A percentile compares a stretch with the other conserved stretches of the same genome.
phyloP scores from a whole-genome alignment of 768 basidiomycete species.

The Mycena vulgaris region DNA sequence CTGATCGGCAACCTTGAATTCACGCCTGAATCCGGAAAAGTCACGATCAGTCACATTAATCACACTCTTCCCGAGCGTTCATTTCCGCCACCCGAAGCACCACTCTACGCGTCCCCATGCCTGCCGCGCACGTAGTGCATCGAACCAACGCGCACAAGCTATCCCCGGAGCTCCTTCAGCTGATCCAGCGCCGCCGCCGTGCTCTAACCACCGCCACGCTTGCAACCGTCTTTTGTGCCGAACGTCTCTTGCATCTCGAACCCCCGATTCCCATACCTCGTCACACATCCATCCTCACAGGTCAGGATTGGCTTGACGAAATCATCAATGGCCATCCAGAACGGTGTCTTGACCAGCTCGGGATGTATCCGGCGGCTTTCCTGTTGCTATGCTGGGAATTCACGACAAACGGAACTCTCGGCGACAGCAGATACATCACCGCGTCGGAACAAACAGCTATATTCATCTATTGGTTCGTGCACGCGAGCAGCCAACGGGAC shows the following conservation, averaged over 20 bases:
- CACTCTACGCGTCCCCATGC: not conserved
- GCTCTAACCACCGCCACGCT: not conserved
- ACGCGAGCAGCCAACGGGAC: constrained; percentile 18
- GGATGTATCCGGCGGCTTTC: not conserved
- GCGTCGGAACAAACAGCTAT: constrained; percentile 20
- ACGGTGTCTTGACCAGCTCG: too few relatives aligned
- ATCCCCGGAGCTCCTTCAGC: not conserved
- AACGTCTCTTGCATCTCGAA: constrained; percentile 16
- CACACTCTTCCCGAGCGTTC: too few relatives aligned
- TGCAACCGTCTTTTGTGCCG: constrained; percentile 6
- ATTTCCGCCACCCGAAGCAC: too few relatives aligned
- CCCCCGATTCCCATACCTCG: not conserved
- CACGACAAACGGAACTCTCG: not conserved
- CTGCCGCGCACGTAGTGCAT: not conserved
- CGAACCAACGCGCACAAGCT: not conserved
- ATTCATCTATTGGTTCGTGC: constrained; percentile 32
- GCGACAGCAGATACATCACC: constrained; percentile 1
- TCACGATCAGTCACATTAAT: too few relatives aligned
- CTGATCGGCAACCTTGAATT: too few relatives aligned
- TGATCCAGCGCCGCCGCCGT: constrained; percentile 14
- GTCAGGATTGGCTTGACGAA: too few relatives aligned
- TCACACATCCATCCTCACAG: too few relatives aligned
- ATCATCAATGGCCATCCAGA: too few relatives aligned
- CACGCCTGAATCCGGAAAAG: too few relatives aligned
- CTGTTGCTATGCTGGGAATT: constrained; percentile 7